Evolutionary conservation across 1,284 basidiomycete genomes (phyloP), one percentile per base, ranked within the genome.

Genomic region (Vanrija sp.): DNA sequence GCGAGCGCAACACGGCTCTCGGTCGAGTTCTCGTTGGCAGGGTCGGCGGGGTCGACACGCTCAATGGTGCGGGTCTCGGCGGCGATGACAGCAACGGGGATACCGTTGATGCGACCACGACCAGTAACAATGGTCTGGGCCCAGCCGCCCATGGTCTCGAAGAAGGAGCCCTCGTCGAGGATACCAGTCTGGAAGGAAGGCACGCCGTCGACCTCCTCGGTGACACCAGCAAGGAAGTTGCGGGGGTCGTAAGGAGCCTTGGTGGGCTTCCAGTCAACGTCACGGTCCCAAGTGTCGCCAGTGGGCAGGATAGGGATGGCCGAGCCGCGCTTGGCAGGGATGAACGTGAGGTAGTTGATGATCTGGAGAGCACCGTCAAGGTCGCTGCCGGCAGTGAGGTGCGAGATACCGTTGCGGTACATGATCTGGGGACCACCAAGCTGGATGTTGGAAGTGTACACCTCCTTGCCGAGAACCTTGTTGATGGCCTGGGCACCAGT

Each of bases 371-470:
- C 91, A 65, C 94, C 93, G 75, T 97, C 90, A 38, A 98, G 80
- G 74, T 99, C 96, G 73, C 93, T 95, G 67, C 84, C 85, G 25
- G 95, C 94, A 3, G 90, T 94, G 51, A 98, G 80, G 76, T 99
- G 96, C 15, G 95, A 97, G 52, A 98, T 91, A 79, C 96, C 96
- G 73, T 98, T 98, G 84, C 95, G 95, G 85, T 93, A 89, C 93
- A 98, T 97, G 81, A 98, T 98, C 71, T 94, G 91, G 38, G 96
- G 98, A 58, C 96, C 96, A 71, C 96, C 96, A 60, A 99, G 89
- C 79, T 98, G 96, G 68, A 99, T 78, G 79, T 98, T 98, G 57
- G 92, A 96, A 12, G 96, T 98, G 78, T 99, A 98, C 42, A 98
- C 96, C 77, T 98, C 96, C 54, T 96, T 90, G 62, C 96, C 96